Percentiles rank a stretch among this genome's conserved stretches.
These are phyloP conservation scores for Penicillium verrucosum DNA, from an alignment of 2,329 filamentous ascomycete species.

Conservation along the genomic window DNA sequence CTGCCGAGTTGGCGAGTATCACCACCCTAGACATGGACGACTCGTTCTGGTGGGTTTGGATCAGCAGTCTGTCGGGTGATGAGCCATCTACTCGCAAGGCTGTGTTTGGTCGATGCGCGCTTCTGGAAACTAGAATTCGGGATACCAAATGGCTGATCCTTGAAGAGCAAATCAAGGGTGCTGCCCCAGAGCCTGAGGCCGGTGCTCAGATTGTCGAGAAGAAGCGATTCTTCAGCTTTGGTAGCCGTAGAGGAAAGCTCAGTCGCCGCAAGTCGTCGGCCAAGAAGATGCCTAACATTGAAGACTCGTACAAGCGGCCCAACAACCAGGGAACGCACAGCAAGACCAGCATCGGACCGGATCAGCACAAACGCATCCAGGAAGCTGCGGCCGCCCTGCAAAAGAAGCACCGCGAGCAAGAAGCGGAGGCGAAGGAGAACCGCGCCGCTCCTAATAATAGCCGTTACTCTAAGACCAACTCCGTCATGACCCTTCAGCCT, in stretches of 20 bases:
- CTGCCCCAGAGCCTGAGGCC: conserved; percentile 76
- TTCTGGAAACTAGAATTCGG: conserved; percentile 81
- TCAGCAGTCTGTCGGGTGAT: conserved; percentile 88
- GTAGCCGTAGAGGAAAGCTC: conserved; percentile 65
- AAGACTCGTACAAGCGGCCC: conserved; percentile 52
- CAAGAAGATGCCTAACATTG: conserved; percentile 53
- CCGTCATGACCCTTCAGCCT: conserved; percentile 82
- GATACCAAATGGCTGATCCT: conserved; percentile 87
- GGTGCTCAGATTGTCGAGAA: conserved; percentile 93
- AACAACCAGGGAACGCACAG: conserved; percentile 57
- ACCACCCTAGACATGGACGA: conserved; percentile 82
- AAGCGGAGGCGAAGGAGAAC: conserved; percentile 44
- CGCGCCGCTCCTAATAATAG: conserved; percentile 58
- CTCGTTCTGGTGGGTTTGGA: conserved; percentile 99
- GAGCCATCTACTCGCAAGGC: conserved; percentile 83
- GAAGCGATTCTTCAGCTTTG: conserved; percentile 86
- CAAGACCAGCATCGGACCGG: conserved; percentile 80
- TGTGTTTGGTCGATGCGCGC: conserved; percentile 87
- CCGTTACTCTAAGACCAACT: conserved; percentile 72
- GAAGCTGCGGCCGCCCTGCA: conserved; percentile 83
- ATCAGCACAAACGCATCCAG: conserved; percentile 90
- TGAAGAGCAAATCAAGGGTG: conserved; percentile 94
- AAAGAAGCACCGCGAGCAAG: conserved; percentile 62
- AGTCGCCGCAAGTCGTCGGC: conserved; percentile 68
- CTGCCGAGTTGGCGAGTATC: conserved; percentile 92